phyloP scores from a whole-genome alignment of 495 filamentous ascomycete species.

The Aspergillus hancockii region DNA sequence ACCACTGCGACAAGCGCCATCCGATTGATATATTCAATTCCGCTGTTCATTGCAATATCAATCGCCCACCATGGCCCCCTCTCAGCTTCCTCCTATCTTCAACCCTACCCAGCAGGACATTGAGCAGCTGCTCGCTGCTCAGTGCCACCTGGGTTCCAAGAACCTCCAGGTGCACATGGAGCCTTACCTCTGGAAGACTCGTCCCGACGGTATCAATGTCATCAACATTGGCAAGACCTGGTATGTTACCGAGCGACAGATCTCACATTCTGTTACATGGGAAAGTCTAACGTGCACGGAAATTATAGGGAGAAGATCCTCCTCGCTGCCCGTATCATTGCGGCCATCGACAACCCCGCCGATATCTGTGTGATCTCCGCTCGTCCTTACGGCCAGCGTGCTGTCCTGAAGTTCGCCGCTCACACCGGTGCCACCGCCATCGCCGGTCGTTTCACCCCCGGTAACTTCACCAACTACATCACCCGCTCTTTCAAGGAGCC shows the following conservation, averaged over 20 bases:
- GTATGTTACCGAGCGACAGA: slow-evolving; percentile 52
- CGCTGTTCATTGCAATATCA: slow-evolving; percentile 48
- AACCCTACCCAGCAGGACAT: slow-evolving; percentile 86
- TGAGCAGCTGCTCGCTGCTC: slow-evolving; percentile 97
- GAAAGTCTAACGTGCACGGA: slow-evolving; percentile 29
- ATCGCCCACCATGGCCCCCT: slow-evolving; percentile 85
- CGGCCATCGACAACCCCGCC: slow-evolving; percentile 97
- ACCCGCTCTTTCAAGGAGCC: slow-evolving; percentile 99
- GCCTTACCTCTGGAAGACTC: slow-evolving; percentile 99
- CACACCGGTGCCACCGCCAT: slow-evolving; percentile 98
- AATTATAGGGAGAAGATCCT: slow-evolving; percentile 94
- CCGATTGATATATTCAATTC: slow-evolving; percentile 55
- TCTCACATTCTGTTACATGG: background rate
- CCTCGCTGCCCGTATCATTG: slow-evolving; percentile 96
- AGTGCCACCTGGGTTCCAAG: slow-evolving; percentile 97
- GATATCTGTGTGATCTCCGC: slow-evolving; percentile 99
- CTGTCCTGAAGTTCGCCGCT: slow-evolving; percentile 97
- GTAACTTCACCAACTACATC: slow-evolving; percentile 99
- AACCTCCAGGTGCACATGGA: slow-evolving; percentile 99
- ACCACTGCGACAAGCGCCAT: slow-evolving; percentile 52
- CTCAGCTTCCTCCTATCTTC: slow-evolving; percentile 88
- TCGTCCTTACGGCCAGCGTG: slow-evolving; percentile 98
- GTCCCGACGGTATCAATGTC: slow-evolving; percentile 95
- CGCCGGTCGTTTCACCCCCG: slow-evolving; percentile 98
- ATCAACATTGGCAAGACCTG: slow-evolving; percentile 99